phyloP scores from a whole-genome alignment of 495 filamentous ascomycete species.

The Gamarada debralockiae region DNA sequence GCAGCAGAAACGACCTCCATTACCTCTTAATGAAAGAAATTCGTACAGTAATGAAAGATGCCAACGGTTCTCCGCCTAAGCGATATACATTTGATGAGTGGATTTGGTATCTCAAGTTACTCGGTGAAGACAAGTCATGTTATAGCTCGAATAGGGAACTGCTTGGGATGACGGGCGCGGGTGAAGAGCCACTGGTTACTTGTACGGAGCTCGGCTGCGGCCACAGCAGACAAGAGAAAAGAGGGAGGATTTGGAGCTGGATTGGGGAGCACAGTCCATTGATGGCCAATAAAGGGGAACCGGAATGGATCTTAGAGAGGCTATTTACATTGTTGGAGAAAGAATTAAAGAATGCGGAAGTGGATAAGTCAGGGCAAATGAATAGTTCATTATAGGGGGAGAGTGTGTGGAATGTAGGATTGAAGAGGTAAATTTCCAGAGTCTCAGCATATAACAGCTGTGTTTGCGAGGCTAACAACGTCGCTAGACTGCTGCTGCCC shows the following conservation, averaged over 20 bases:
- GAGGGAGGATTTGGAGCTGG: conserved; percentile 44
- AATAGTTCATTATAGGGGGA: no score
- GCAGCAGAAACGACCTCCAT: conserved; percentile 48
- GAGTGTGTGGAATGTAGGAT: no score
- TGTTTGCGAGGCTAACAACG: no score
- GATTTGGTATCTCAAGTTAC: conserved; percentile 72
- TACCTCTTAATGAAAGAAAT: conserved; percentile 66
- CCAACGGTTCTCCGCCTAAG: conserved; percentile 53
- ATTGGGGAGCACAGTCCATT: conserved; percentile 67
- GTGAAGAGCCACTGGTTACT: conserved; percentile 19
- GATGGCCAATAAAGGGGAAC: conserved; percentile 67
- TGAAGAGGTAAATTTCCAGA: no score
- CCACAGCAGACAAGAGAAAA: conserved; percentile 17
- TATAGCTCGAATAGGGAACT: conserved; percentile 36
- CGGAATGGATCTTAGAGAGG: conserved; percentile 83
- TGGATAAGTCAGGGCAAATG: no score
- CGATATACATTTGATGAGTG: conserved; percentile 76
- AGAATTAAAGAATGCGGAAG: no score
- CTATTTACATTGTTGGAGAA: no score
- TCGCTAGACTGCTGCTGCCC: no score
- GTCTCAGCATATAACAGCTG: no score
- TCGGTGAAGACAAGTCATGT: conserved; percentile 64
- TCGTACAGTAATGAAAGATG: conserved; percentile 58
- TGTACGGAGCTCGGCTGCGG: conserved; percentile 23
- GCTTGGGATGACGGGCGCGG: conserved; percentile 30